Base-by-base conservation (phyloP, 2,329 filamentous ascomycete genomes). In the Talaromyces sp. region DNA sequence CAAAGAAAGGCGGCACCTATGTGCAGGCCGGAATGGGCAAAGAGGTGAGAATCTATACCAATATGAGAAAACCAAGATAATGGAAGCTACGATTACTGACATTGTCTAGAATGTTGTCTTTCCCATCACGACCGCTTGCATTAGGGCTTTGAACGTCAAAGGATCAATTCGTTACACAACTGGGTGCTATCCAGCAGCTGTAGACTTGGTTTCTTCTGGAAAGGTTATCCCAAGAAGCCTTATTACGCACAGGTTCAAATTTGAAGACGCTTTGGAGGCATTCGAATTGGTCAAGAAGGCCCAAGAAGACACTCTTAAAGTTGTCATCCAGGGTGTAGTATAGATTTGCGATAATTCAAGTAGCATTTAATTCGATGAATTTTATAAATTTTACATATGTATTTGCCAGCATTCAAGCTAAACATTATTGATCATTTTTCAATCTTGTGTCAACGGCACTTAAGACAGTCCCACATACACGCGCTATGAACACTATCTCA, bases 11-110 rank as follows among this genome's bases (percentile, higher is more conserved):
- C 0, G 81, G 79, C 0, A 81, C 74, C 0, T 82, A 74, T 67
- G 77, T 83, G 1, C 81, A 84, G 62, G 81, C 76, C 1, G 82
- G 81, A 0, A 80, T 83, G 78, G 80, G 80, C 1, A 75, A 73
- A 27, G 77, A 80, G 41, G 54, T 56, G n/a, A 56, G 31, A 21
- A 1, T 12, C 17, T 24, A 11, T 21, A 38, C 52, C 11, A 14
- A 2, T n/a, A 5, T 21, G 27, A 54, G 21, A 11, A 3, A 31
- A 54, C 3, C 38, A 17, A n/a, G 19, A n/a, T n/a, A n/a, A n/a
- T n/a, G n/a, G n/a, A 14, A 6, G 19, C 32, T 19, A 38, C n/a
- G 19, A 55, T 38, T 55, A 27, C 52, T 54, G 17, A 55, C 24
- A 14, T 27, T 41, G 26, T 27, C 14, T 55, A 55, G 72, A 81